Evolutionary conservation across 2,329 filamentous ascomycete species (phyloP).

Genomic region (Beauveria australis): DNA sequence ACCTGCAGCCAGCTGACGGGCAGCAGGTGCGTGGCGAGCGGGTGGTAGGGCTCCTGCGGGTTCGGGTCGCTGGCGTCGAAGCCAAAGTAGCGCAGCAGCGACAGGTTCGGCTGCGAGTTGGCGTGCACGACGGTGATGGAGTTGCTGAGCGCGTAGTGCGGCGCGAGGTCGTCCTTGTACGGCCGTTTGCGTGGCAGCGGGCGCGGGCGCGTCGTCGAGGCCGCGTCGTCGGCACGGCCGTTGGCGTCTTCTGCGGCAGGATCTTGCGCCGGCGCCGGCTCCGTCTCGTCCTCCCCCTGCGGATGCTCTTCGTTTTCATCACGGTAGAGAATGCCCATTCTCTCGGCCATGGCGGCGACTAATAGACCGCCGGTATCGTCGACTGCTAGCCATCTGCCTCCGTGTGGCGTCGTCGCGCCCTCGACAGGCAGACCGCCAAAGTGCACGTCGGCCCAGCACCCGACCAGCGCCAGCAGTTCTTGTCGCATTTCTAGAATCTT

Average conservation of each 20-base stretch:
- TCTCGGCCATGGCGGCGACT: conserved; percentile 76
- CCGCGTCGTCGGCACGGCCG: not conserved
- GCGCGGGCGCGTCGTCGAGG: not conserved
- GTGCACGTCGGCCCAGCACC: conserved; percentile 86
- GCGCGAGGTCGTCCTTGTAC: conserved; percentile 44
- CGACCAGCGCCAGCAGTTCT: conserved; percentile 72
- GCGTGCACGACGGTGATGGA: conserved; percentile 74
- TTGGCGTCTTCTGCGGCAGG: conserved; percentile 10
- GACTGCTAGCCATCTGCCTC: conserved; percentile 65
- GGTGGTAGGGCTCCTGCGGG: conserved; percentile 55
- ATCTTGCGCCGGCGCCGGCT: not conserved
- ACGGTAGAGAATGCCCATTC: conserved; percentile 70
- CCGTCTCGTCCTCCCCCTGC: conserved; percentile 4
- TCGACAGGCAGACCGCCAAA: conserved; percentile 34
- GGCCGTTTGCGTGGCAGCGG: conserved; percentile 19
- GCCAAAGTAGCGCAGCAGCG: conserved; percentile 79
- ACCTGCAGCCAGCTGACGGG: conserved; percentile 89
- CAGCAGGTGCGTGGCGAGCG: conserved; percentile 73
- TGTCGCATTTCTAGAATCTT: conserved; percentile 82
- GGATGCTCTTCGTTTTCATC: conserved; percentile 21
- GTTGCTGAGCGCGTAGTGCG: conserved; percentile 61
- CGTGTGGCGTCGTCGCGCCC: conserved; percentile 20
- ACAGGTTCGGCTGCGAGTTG: conserved; percentile 80
- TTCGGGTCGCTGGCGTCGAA: conserved; percentile 65
- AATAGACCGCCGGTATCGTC: conserved; percentile 82